Percentiles rank a stretch among this genome's conserved stretches.
These are phyloP conservation scores for Magnaporthiopsis incrustans DNA, from an alignment of 2,329 filamentous ascomycete species.

Conservation along the genomic window DNA sequence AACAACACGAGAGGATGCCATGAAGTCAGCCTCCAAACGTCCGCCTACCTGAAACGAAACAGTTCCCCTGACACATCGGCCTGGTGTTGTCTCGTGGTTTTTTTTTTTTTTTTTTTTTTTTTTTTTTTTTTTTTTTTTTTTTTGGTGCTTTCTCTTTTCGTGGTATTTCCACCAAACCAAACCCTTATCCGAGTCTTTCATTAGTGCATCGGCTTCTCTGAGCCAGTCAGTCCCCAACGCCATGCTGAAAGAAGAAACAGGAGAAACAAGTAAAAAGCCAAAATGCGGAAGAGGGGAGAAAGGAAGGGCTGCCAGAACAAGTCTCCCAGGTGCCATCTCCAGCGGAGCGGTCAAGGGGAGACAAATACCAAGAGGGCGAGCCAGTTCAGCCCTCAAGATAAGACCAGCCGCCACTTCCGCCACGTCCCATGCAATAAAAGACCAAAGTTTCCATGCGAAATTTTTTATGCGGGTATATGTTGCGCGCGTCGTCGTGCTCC, in stretches of 20 bases:
- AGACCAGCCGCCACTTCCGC: background rate
- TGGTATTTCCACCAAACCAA: background rate
- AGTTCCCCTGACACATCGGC: background rate
- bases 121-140: background rate
- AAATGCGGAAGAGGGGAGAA: background rate
- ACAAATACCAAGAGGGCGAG: background rate
- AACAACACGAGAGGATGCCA: background rate
- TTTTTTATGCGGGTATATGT: background rate
- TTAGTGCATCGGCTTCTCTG: slow-evolving; percentile 7
- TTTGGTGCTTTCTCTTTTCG: background rate
- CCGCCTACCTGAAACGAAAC: background rate
- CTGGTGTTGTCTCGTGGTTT: background rate
- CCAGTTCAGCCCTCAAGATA: background rate
- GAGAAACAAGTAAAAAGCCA: slow-evolving; percentile 15
- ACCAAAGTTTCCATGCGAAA: background rate
- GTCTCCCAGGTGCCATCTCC: background rate
- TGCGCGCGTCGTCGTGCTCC: background rate
- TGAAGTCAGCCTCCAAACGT: background rate
- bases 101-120: background rate
- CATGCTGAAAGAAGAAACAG: slow-evolving; percentile 28
- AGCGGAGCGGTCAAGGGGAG: background rate
- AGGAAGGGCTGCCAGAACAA: background rate
- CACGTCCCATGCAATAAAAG: background rate
- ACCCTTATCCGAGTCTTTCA: slow-evolving; percentile 4
- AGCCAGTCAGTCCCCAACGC: slow-evolving; percentile 24